A percentile compares a stretch with the other conserved stretches of the same genome.
These are phyloP conservation scores for Neoboletus subvelutipes DNA, from an alignment of 768 basidiomycete genomes.

Conservation along the genomic window DNA sequence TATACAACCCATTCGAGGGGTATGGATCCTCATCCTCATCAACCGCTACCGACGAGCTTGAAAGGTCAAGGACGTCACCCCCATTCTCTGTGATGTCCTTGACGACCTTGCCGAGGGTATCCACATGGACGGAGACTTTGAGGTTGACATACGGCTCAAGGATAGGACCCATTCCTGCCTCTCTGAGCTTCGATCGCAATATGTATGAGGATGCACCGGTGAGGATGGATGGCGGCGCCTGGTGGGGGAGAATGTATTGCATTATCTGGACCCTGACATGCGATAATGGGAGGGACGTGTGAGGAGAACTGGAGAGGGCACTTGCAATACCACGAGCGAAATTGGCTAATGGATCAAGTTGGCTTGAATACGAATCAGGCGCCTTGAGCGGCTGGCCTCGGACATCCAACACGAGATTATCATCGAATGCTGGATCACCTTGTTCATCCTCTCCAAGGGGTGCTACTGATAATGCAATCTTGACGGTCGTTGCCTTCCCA, in stretches of 20 bases:
- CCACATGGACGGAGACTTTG: conserved; percentile 66
- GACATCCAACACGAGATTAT: conserved; percentile 65
- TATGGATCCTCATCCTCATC: conserved; percentile 45
- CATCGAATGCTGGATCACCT: conserved; percentile 73
- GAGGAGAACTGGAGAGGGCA: conserved; percentile 74
- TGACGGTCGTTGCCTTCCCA: conserved; percentile 53
- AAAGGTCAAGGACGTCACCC: conserved; percentile 75
- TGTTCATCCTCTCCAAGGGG: conserved; percentile 53
- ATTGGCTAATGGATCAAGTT: conserved; percentile 47
- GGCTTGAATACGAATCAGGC: conserved; percentile 47
- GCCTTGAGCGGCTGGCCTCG: conserved; percentile 50
- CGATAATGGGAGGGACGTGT: conserved; percentile 71
- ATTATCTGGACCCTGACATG: conserved; percentile 57
- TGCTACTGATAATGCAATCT: conserved; percentile 55
- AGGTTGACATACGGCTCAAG: conserved; percentile 77
- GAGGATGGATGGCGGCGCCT: conserved; percentile 50
- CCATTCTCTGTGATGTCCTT: conserved; percentile 83
- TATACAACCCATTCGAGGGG: conserved; percentile 63
- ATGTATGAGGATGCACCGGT: conserved; percentile 64
- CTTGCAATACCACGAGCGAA: conserved; percentile 70
- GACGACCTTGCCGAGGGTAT: conserved; percentile 71
- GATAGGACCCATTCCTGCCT: conserved; percentile 67
- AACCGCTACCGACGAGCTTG: conserved; percentile 33
- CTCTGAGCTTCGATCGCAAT: conserved; percentile 58
- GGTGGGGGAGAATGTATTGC: conserved; percentile 42